These are phyloP conservation scores for Selaginella tamariscina DNA, from an alignment of 75 land plant species.

Conservation along the genomic window DNA sequence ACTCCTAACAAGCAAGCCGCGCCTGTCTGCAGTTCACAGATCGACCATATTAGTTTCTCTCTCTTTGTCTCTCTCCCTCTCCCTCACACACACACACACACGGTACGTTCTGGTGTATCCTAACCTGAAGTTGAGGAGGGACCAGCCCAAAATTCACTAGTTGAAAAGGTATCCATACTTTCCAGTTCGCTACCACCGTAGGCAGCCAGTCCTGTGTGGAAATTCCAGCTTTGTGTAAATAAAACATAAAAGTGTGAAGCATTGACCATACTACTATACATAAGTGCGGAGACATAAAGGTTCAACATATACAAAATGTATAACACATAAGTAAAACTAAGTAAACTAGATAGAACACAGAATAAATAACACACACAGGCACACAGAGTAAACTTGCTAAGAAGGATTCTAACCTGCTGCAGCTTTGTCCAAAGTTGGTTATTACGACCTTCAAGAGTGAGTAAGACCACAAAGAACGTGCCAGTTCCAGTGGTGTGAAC, in stretches of 20 bases:
- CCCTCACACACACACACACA: no score
- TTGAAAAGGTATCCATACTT: constrained; percentile 35
- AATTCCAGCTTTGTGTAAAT: background rate
- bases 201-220: constrained; percentile 24
- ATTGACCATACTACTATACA: background rate
- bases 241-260: background rate
- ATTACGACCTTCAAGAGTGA: constrained; percentile 29
- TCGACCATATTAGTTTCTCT: no score
- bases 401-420: constrained; percentile 27
- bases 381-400: no score
- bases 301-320: no score
- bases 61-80: no score
- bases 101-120: background rate
- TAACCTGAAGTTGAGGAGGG: constrained; percentile 31
- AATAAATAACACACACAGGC: no score
- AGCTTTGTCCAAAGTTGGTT: constrained; percentile 24
- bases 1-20: constrained; percentile 27
- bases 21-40: constrained; percentile 18
- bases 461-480: constrained; percentile 24
- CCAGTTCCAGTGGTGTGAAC: constrained; percentile 28
- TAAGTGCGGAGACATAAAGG: no score
- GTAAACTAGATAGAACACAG: no score
- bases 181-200: constrained; percentile 32
- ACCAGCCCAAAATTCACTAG: constrained; percentile 34
- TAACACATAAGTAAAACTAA: no score